These are phyloP conservation scores for Fomitopsis pulvina DNA, from an alignment of 768 basidiomycete genomes.

Conservation along the genomic window DNA sequence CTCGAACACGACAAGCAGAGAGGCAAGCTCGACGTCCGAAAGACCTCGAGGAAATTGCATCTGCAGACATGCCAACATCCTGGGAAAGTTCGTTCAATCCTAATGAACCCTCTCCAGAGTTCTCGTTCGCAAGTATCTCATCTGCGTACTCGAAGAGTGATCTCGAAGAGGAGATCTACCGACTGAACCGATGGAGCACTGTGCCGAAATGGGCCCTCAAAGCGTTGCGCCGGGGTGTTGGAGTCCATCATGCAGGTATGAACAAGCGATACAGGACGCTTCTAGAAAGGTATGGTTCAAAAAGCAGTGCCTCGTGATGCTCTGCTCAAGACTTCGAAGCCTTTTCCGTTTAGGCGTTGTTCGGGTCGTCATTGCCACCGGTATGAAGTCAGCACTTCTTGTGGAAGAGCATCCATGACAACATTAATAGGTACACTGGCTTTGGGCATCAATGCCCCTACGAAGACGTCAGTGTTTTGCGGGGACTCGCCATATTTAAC, in stretches of 20 bases:
- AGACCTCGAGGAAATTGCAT: conserved; percentile 24
- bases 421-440: conserved; percentile 49
- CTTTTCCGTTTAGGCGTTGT: conserved; percentile 58
- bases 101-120: conserved; percentile 47
- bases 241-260: conserved; percentile 68
- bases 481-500: conserved; percentile 57
- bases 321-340: conserved; percentile 22
- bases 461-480: conserved; percentile 58
- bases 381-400: conserved; percentile 21
- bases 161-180: conserved; percentile 40
- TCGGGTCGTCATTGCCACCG: conserved; percentile 62
- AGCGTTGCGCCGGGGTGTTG: conserved; percentile 54
- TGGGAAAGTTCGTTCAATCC: conserved; percentile 58
- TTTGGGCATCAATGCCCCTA: conserved; percentile 70
- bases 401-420: not conserved
- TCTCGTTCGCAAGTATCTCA: conserved; percentile 47
- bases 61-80: conserved; percentile 17
- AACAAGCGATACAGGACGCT: conserved; percentile 50
- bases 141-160: conserved; percentile 39
- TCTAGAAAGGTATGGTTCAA: conserved; percentile 42
- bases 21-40: conserved; percentile 34
- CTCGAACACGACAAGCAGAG: conserved; percentile 39
- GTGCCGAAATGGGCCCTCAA: conserved; percentile 37
- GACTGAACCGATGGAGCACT: conserved; percentile 28
- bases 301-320: not conserved